phyloP scores from a whole-genome alignment of 306 rosid species.

The Rosa multiflora region DNA sequence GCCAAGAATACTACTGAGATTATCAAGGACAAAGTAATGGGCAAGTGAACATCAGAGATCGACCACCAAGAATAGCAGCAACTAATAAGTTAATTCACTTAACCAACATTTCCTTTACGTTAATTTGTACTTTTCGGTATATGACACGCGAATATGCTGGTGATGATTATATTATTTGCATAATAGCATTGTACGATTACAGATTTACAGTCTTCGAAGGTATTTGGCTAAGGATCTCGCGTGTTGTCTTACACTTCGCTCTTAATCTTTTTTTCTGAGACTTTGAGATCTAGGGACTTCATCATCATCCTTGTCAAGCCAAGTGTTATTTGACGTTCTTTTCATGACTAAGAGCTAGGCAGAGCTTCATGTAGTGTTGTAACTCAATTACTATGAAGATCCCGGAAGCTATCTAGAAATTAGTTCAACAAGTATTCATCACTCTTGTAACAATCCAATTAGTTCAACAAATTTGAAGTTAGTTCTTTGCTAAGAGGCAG shows the following conservation, averaged over 20 bases:
- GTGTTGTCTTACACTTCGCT: not conserved
- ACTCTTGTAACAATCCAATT: not conserved
- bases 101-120: not conserved
- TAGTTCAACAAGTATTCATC: too few relatives aligned
- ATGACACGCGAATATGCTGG: not conserved
- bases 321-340: not conserved
- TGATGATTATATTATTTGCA: not conserved
- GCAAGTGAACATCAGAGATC: conserved; percentile 19
- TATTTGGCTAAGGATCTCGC: not conserved
- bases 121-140: not conserved
- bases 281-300: not conserved
- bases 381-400: not conserved
- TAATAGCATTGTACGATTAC: not conserved
- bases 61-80: not conserved
- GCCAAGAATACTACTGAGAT: conserved; percentile 43
- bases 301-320: too few relatives aligned
- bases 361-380: too few relatives aligned
- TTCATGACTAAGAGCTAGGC: too few relatives aligned
- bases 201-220: not conserved
- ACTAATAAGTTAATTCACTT: not conserved
- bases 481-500: not conserved
- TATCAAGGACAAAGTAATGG: conserved; percentile 43
- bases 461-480: not conserved
- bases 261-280: not conserved
- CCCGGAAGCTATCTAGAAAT: not conserved